Evolutionary conservation across 169 alveolate species (phyloP).

Genomic region (Eimeria sp.): DNA sequence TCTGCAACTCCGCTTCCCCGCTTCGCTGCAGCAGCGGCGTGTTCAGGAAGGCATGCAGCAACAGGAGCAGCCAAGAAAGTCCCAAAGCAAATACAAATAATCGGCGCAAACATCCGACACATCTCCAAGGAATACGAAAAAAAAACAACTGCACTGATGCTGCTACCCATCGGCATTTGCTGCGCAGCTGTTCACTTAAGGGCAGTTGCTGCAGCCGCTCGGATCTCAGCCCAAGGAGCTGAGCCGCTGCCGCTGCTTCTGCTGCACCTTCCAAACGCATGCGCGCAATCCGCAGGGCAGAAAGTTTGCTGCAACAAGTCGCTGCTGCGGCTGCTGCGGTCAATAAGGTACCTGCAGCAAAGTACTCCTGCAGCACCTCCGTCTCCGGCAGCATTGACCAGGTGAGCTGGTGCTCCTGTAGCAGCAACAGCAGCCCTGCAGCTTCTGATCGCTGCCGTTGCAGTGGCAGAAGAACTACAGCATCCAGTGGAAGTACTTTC

Average conservation of each 20-base stretch:
- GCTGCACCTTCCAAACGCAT: conserved; percentile 45
- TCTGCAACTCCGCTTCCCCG: not conserved
- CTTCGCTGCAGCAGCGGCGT: conserved; percentile 34
- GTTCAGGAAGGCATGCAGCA: conserved; percentile 17
- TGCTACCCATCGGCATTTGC: conserved; percentile 20
- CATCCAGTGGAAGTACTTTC: conserved; percentile 32
- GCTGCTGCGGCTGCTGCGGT: conserved; percentile 62
- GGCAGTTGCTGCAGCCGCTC: conserved; percentile 3
- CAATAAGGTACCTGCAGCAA: conserved; percentile 58
- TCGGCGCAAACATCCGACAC: not conserved
- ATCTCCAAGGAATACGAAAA: not conserved
- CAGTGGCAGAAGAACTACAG: conserved; percentile 2
- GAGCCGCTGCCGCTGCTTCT: conserved; percentile 2
- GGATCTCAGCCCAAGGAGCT: conserved; percentile 6
- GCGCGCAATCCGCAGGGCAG: conserved; percentile 25
- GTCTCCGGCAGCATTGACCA: conserved; percentile 16
- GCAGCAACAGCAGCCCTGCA: conserved; percentile 30
- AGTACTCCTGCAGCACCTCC: conserved; percentile 40
- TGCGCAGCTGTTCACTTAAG: conserved; percentile 21
- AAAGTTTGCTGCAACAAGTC: conserved; percentile 33
- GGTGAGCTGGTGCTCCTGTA: conserved; percentile 15
- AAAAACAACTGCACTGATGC: not conserved
- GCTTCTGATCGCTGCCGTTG: conserved; percentile 35
- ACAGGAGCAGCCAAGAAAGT: conserved; percentile 38
- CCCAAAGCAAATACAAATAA: conserved; percentile 2